phyloP scores from a whole-genome alignment of 129 eudicot species.

The Arctium lappa region DNA sequence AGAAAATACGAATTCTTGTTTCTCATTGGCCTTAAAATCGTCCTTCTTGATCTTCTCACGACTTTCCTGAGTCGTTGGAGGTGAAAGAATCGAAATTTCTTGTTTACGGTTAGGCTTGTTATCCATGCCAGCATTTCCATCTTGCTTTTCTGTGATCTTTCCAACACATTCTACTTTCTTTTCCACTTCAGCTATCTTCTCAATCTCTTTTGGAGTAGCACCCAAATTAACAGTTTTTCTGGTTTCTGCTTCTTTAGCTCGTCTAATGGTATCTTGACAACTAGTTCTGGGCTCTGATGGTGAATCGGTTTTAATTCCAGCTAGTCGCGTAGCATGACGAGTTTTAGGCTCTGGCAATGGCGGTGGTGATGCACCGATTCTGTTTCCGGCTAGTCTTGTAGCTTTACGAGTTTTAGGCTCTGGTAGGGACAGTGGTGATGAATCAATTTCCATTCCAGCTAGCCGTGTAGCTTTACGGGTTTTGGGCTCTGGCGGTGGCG shows the following conservation, averaged over 20 bases:
- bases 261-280: constrained; percentile 23
- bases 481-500: background rate
- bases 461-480: constrained; percentile 7
- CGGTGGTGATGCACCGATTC: constrained; percentile 3
- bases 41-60: background rate
- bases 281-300: constrained; percentile 3
- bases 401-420: constrained; percentile 25
- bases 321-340: constrained; percentile 2
- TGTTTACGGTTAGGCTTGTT: background rate
- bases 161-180: background rate
- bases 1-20: constrained; percentile 3
- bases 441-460: background rate
- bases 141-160: background rate
- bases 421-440: background rate
- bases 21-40: constrained; percentile 1
- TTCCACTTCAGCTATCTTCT: background rate
- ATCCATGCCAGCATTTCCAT: constrained; percentile 9
- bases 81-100: background rate
- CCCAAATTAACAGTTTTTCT: background rate
- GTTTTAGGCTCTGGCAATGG: constrained; percentile 8
- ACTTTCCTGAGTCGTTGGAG: constrained; percentile 13
- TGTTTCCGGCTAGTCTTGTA: constrained; percentile 33
- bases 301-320: background rate
- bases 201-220: background rate
- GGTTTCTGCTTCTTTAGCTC: constrained; percentile 3